A percentile compares a stretch with the other conserved stretches of the same genome.
Conservation (phyloP, 1,284 basidiomycete species). For the Cutaneotrichosporon sp. region DNA sequence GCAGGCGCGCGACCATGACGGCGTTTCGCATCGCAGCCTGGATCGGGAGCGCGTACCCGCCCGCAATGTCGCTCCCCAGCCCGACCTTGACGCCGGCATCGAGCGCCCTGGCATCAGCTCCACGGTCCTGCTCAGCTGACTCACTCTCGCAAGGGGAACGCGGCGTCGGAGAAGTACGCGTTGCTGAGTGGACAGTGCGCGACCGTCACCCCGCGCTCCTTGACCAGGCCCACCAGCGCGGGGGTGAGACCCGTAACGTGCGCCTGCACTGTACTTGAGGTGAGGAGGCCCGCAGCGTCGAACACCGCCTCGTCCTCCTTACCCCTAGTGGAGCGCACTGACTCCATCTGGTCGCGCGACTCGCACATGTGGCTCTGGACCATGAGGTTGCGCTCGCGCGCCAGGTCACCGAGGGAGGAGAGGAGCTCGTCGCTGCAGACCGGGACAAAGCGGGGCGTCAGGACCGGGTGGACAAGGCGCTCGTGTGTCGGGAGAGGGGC, state of each 20-base stretch:
- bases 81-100: slow-evolving; percentile 66
- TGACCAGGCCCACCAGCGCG: slow-evolving; percentile 61
- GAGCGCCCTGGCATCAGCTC: slow-evolving; percentile 58
- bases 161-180: slow-evolving; percentile 73
- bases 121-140: no score
- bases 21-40: slow-evolving; percentile 75
- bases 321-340: slow-evolving; percentile 64
- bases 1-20: slow-evolving; percentile 68
- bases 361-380: slow-evolving; percentile 79
- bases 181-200: slow-evolving; percentile 86
- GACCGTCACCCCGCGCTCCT: slow-evolving; percentile 61
- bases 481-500: slow-evolving; percentile 55
- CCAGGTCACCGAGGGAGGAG: slow-evolving; percentile 61
- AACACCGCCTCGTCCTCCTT: slow-evolving; percentile 72
- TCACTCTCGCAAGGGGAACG: slow-evolving; percentile 70
- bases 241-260: slow-evolving; percentile 75
- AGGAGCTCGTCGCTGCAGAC: slow-evolving; percentile 72
- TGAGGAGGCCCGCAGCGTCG: slow-evolving; percentile 61
- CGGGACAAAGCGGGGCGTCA: slow-evolving; percentile 80
- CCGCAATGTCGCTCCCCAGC: slow-evolving; percentile 79
- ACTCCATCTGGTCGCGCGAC: slow-evolving; percentile 69
- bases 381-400: slow-evolving; percentile 56
- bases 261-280: slow-evolving; percentile 69
- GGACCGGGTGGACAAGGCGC: slow-evolving; percentile 69
- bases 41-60: slow-evolving; percentile 75